These are phyloP conservation scores for Neoboletus brunneissimus DNA, from an alignment of 768 basidiomycete species.

Conservation along the genomic window DNA sequence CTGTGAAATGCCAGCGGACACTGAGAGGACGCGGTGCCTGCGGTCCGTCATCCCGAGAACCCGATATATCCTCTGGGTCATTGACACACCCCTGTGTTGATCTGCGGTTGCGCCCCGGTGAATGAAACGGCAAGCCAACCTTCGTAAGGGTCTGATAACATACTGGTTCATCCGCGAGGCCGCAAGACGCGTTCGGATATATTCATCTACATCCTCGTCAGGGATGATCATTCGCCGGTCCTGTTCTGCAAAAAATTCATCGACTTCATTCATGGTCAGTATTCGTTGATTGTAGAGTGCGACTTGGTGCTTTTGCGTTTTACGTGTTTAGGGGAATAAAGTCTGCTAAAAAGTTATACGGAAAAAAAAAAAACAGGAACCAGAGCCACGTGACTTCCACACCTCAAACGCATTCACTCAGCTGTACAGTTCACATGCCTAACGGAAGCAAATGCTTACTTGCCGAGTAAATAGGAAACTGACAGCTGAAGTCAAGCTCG, in stretches of 20 bases:
- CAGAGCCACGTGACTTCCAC: constrained; percentile 14
- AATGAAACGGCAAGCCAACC: constrained; percentile 1
- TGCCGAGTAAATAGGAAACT: background rate
- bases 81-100: background rate
- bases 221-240: constrained; percentile 52
- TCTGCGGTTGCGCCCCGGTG: constrained; percentile 4
- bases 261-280: constrained; percentile 32
- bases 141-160: background rate
- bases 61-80: background rate
- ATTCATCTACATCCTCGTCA: constrained; percentile 51
- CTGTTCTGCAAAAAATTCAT: constrained; percentile 54
- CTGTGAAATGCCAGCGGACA: background rate
- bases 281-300: background rate
- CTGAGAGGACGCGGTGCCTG: background rate
- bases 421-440: background rate
- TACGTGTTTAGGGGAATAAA: constrained; percentile 8
- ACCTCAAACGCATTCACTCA: background rate
- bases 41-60: background rate
- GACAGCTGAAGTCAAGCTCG: background rate
- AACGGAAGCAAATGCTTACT: background rate
- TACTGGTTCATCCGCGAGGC: constrained; percentile 17
- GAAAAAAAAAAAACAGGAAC: background rate
- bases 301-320: background rate
- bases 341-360: background rate
- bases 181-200: constrained; percentile 35